Evolutionary conservation across 495 filamentous ascomycete species (phyloP).

Genomic region (Penicillium flavigenum): DNA sequence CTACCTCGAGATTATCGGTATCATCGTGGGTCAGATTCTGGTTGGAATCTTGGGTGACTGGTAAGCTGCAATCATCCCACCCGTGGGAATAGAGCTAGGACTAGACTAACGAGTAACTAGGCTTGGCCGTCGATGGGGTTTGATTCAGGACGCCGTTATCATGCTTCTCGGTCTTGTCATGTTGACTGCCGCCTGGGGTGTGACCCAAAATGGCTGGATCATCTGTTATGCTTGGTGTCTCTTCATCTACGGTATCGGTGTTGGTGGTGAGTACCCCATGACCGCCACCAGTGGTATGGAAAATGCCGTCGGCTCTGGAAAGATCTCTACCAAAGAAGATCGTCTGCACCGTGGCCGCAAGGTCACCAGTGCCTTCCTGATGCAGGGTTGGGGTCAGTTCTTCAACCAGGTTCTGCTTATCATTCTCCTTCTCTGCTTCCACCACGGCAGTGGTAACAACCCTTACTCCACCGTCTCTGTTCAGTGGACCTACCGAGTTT

Average conservation of each 20-base stretch:
- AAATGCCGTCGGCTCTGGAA: slow-evolving; percentile 79
- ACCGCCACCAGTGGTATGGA: slow-evolving; percentile 96
- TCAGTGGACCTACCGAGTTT: slow-evolving; percentile 84
- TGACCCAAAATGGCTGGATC: slow-evolving; percentile 82
- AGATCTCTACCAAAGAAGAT: slow-evolving; percentile 82
- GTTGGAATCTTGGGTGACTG: slow-evolving; percentile 66
- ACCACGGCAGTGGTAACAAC: slow-evolving; percentile 66
- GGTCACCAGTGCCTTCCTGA: slow-evolving; percentile 88
- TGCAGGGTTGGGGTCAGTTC: slow-evolving; percentile 96
- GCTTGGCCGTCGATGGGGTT: slow-evolving; percentile 84
- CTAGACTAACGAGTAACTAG: slow-evolving; percentile 32
- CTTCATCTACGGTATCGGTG: slow-evolving; percentile 87
- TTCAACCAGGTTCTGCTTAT: slow-evolving; percentile 86
- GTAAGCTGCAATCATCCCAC: slow-evolving; percentile 33
- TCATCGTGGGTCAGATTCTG: slow-evolving; percentile 79
- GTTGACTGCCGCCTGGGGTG: slow-evolving; percentile 83
- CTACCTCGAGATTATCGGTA: slow-evolving; percentile 84
- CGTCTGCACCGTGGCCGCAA: slow-evolving; percentile 90
- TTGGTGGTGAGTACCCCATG: slow-evolving; percentile 93
- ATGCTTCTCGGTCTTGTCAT: slow-evolving; percentile 88
- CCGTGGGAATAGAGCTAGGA: not conserved
- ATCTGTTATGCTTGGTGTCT: slow-evolving; percentile 89
- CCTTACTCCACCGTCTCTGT: slow-evolving; percentile 69
- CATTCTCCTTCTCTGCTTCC: slow-evolving; percentile 75
- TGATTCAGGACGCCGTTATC: slow-evolving; percentile 89